A percentile compares a stretch with the other conserved stretches of the same genome.
Conservation (phyloP, 148 eudicot genomes). For the Heliosperma pusillum region DNA sequence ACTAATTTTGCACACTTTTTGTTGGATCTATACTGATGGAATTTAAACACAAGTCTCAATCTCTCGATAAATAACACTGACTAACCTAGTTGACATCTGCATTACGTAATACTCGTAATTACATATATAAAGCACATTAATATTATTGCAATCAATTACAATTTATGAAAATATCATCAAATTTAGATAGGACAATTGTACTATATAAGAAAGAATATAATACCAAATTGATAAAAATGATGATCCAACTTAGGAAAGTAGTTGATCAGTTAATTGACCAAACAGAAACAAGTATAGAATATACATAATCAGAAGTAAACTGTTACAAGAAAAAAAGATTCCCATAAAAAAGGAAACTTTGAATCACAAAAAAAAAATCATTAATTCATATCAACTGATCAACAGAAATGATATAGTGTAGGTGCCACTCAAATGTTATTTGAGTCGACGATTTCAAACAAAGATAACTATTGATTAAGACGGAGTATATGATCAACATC, state of each 20-base stretch:
- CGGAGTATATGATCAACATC: constrained; percentile 21
- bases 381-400: constrained; percentile 12
- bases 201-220: neutral
- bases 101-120: neutral
- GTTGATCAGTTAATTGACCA: constrained; percentile 21
- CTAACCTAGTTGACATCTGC: neutral
- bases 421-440: no score
- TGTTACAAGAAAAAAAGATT: neutral
- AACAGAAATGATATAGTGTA: neutral
- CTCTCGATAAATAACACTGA: neutral
- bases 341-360: neutral
- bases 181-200: neutral
- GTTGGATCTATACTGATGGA: neutral
- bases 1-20: neutral
- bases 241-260: neutral
- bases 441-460: no score
- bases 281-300: constrained; percentile 9
- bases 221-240: constrained; percentile 20
- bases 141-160: no score
- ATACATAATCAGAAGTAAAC: constrained; percentile 8
- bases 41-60: neutral
- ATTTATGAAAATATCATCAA: no score
- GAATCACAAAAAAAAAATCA: neutral
- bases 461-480: no score
- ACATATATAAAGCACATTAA: no score